Evolutionary conservation across 345 rosid genomes (phyloP), one percentile per base, ranked within the genome.

Genomic region (Cardamine occulta): DNA sequence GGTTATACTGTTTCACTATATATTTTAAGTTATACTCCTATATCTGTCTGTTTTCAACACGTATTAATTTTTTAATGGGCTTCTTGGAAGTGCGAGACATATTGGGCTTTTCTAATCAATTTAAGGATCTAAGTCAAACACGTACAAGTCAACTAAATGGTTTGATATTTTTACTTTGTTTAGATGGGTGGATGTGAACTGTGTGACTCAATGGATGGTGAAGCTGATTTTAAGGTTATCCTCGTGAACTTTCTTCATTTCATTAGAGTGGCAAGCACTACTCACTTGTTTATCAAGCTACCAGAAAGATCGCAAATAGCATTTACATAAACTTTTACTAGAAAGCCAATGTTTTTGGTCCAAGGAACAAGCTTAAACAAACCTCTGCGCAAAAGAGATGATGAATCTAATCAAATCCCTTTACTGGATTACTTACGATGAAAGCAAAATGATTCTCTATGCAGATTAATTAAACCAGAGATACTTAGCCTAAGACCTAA

Each of bases 401-500:
- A 42, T 23, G 18, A 37, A 13, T 24, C 10, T 12, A 39, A 24
- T 54, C 32, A 54, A 17, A 34, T 55, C 37, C 60, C 10, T 55
- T 29, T 15, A 15, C 39, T 56, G 61, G 21, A 57, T 17, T 56
- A 15, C 21, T 17, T 52, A 52, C 31, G n/a, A 56, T 56, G 61
- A 21, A 13, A 61, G 8, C 18, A 60, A 6, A 37, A 62, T 21
- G 34, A 12, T 61, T 61, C 48, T 21, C 44, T 12, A 7, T 37
- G 29, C 67, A 23, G 10, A 62, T 39, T 39, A 4, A 62, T 37
- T 39, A 4, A 62, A 63, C 54, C 37, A 44, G 3, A 44, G 35
- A 63, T 44, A 63, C 39, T 63, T 13, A 63, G 39, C 55, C 39
- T 64, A 28, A 45, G n/a, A 45, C 24, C 26, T 45, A n/a, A 23